Conservation (phyloP, 2,329 filamentous ascomycete genomes). For the Clonostachys solani region DNA sequence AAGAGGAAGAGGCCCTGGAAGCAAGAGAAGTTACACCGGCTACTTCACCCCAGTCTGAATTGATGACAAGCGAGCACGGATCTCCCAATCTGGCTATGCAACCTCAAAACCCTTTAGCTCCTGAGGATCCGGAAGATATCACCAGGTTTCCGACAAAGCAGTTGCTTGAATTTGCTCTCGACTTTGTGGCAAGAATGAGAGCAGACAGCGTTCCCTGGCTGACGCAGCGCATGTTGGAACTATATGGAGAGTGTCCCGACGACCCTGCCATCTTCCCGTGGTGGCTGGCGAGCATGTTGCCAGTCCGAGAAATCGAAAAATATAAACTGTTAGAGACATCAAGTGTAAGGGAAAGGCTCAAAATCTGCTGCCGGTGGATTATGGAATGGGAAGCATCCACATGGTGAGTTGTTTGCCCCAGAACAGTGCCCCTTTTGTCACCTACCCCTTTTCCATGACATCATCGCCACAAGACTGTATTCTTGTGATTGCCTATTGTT, state of each 20-base stretch:
- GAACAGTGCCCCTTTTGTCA: not conserved
- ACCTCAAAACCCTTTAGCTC: not conserved
- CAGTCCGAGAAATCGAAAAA: slow-evolving; percentile 73
- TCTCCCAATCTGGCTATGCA: not conserved
- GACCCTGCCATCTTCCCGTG: slow-evolving; percentile 79
- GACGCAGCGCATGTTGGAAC: slow-evolving; percentile 63
- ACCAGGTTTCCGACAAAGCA: slow-evolving; percentile 48
- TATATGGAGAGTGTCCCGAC: slow-evolving; percentile 73
- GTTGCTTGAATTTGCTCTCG: slow-evolving; percentile 59
- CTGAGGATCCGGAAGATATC: not conserved
- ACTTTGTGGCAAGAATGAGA: slow-evolving; percentile 68
- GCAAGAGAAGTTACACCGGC: slow-evolving; percentile 47
- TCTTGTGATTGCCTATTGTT: not conserved
- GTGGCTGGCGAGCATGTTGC: slow-evolving; percentile 84
- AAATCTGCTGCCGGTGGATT: slow-evolving; percentile 80
- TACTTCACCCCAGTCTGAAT: not conserved
- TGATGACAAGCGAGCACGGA: not conserved
- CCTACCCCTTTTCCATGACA: not conserved
- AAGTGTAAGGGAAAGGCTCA: slow-evolving; percentile 76
- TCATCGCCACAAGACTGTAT: not conserved
- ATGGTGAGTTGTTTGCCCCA: slow-evolving; percentile 52
- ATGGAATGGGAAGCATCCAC: slow-evolving; percentile 63
- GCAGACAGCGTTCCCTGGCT: slow-evolving; percentile 70
- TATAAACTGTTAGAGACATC: slow-evolving; percentile 69
- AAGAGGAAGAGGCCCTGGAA: slow-evolving; percentile 76